Conservation (phyloP, 2,329 filamentous ascomycete genomes). For the Chalara sp. region DNA sequence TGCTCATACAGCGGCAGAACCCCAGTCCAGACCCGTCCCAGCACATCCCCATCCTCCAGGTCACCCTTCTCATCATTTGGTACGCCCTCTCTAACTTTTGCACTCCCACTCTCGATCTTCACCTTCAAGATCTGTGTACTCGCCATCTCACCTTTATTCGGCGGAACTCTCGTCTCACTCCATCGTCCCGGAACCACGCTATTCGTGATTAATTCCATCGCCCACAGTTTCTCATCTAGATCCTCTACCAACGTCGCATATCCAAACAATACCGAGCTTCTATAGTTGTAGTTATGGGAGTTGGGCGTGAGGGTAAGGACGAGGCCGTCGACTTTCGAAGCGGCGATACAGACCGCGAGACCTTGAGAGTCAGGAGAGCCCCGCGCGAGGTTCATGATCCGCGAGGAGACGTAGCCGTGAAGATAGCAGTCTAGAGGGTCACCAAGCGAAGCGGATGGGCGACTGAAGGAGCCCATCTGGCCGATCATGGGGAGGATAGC, state of each 20-base stretch:
- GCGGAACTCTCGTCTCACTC: slow-evolving; percentile 61
- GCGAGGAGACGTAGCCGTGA: slow-evolving; percentile 75
- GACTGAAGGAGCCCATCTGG: slow-evolving; percentile 67
- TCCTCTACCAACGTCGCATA: slow-evolving; percentile 61
- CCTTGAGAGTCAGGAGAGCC: slow-evolving; percentile 32
- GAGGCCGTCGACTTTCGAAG: slow-evolving; percentile 70
- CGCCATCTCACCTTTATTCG: slow-evolving; percentile 65
- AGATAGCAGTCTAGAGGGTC: slow-evolving; percentile 73
- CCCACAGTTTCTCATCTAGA: slow-evolving; percentile 64
- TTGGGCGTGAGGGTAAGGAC: slow-evolving; percentile 77
- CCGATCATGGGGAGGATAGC: slow-evolving; percentile 80
- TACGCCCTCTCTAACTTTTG: slow-evolving; percentile 63
- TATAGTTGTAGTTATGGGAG: slow-evolving; percentile 83
- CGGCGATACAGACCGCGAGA: slow-evolving; percentile 67
- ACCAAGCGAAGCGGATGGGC: slow-evolving; percentile 54
- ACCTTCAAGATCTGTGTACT: slow-evolving; percentile 68
- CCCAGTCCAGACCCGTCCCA: slow-evolving; percentile 46
- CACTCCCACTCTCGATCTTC: slow-evolving; percentile 62
- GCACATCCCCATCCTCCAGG: slow-evolving; percentile 34
- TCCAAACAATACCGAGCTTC: slow-evolving; percentile 72
- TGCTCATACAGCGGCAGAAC: slow-evolving; percentile 56
- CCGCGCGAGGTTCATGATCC: slow-evolving; percentile 61
- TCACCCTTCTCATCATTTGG: slow-evolving; percentile 50
- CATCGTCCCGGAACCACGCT: slow-evolving; percentile 64
- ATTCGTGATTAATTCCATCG: slow-evolving; percentile 73